These are phyloP conservation scores for Teratosphaeria gauchensis DNA, from an alignment of 2,329 filamentous ascomycete genomes.

Conservation along the genomic window DNA sequence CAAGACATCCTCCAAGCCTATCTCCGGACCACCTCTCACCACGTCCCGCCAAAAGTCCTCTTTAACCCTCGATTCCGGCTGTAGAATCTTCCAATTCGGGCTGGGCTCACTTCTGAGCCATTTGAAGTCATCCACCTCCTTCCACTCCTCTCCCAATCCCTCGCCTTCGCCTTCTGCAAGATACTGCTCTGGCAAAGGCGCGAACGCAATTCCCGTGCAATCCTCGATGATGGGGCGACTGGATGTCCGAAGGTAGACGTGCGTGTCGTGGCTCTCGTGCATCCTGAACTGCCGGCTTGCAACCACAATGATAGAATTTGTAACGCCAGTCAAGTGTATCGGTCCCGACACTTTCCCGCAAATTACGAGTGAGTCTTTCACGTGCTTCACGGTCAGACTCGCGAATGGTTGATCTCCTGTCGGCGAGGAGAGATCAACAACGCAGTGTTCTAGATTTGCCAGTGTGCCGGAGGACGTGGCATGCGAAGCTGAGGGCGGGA, in stretches of 20 bases:
- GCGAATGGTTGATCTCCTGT: constrained; percentile 53
- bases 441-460: constrained; percentile 57
- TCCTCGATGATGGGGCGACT: constrained; percentile 93
- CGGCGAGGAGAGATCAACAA: constrained; percentile 68
- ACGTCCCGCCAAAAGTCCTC: constrained; percentile 55
- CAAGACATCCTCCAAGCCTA: constrained; percentile 56
- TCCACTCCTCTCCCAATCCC: constrained; percentile 50
- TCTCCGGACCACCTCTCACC: constrained; percentile 52
- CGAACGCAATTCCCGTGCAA: constrained; percentile 68
- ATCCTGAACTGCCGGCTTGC: constrained; percentile 82
- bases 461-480: constrained; percentile 62
- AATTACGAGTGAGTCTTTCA: constrained; percentile 62
- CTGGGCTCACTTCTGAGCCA: constrained; percentile 82
- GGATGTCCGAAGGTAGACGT: constrained; percentile 71
- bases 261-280: constrained; percentile 72
- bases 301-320: constrained; percentile 66
- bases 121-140: constrained; percentile 93
- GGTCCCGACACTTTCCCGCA: constrained; percentile 71
- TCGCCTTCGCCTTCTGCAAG: constrained; percentile 16
- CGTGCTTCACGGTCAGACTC: constrained; percentile 57
- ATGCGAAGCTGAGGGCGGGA: constrained; percentile 60
- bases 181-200: constrained; percentile 59
- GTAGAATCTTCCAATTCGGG: constrained; percentile 75
- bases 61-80: constrained; percentile 35
- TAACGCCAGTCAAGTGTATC: constrained; percentile 69